Base-by-base conservation (phyloP, 2,329 filamentous ascomycete genomes). In the Juglanconis juglandina region DNA sequence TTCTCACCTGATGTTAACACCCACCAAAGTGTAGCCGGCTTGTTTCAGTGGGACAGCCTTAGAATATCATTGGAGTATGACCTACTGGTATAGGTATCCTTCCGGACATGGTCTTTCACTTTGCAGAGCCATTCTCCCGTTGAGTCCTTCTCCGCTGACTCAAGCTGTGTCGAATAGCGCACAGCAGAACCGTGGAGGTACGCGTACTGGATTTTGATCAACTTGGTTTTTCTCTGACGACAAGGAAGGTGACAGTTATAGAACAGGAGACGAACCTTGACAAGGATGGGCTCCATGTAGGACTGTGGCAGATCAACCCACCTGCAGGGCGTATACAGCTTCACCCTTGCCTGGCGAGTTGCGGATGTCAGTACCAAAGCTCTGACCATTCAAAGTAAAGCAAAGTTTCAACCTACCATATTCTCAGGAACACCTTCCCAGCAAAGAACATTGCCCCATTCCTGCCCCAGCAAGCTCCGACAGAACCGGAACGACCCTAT, bases 211-310 rank as follows among this genome's bases (percentile, higher is more conserved):
- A n/a, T 14, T 9, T 5, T 13, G n/a, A n/a, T 42, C 41, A 42
- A 13, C 41, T 42, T n/a, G 41, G 5, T 37, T 37, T 24, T 24
- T 24, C 24, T 24, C 24, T 24, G 24, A 24, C 24, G 24, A 24
- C 24, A 24, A 24, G 24, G 35, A 37, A 37, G 35, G 35, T 37
- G 35, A 37, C 7, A 8, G 3, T 37, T 7, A 37, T 11, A 8
- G 11, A 39, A 8, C 7, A 39, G 37, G 37, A 8, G 7, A 39
- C 37, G 11, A 39, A 39, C 37, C 3, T 73, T 69, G 32, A 79
- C 70, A 7, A 79, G 71, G 42, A 79, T 72, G 0, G 77, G 77
- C 44, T 79, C 77, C 3, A 79, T 67, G 6, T 76, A 67, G 0
- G 75, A 78, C 59, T 79, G 77, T 0, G 77, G 77, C 3, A 60